phyloP scores from a whole-genome alignment of 176 grass and related monocot genomes.

The Ananas comosus region DNA sequence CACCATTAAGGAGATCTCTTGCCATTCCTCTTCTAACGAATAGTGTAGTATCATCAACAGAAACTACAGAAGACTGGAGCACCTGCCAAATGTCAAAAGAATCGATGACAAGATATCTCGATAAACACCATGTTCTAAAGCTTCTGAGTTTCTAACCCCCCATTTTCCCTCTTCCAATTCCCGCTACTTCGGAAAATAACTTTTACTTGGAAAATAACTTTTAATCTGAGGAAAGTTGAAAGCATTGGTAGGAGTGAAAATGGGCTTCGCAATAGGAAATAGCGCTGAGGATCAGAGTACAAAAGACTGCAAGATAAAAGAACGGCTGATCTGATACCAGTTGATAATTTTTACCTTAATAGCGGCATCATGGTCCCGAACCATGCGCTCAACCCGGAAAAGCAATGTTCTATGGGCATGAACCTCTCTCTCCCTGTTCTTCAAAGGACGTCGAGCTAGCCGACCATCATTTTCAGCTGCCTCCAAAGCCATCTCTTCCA shows the following conservation, averaged over 20 bases:
- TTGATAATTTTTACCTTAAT: constrained; percentile 37
- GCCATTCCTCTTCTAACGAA: constrained; percentile 53
- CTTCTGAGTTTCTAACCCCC: neutral
- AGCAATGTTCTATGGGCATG: constrained; percentile 53
- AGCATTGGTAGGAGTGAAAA: too few relatives aligned
- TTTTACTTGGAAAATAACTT: too few relatives aligned
- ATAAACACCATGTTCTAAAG: neutral
- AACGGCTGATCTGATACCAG: neutral
- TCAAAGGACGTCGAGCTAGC: constrained; percentile 55
- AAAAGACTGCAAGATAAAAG: neutral
- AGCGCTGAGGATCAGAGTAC: neutral
- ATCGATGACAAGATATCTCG: neutral
- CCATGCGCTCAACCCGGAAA: constrained; percentile 27
- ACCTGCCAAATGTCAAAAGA: constrained; percentile 27
- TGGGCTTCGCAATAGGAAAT: too few relatives aligned
- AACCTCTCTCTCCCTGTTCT: constrained; percentile 45
- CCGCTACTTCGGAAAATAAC: too few relatives aligned
- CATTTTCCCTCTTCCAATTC: neutral
- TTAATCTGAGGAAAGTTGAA: too few relatives aligned
- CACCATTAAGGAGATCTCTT: constrained; percentile 54
- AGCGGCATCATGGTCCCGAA: constrained; percentile 38
- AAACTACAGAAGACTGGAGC: constrained; percentile 27
- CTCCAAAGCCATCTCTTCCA: constrained; percentile 44
- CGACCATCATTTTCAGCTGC: constrained; percentile 57
- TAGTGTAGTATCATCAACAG: constrained; percentile 9